These are phyloP conservation scores for Sanghuangporus sanghuang DNA, from an alignment of 1,284 basidiomycete genomes.

Conservation along the genomic window DNA sequence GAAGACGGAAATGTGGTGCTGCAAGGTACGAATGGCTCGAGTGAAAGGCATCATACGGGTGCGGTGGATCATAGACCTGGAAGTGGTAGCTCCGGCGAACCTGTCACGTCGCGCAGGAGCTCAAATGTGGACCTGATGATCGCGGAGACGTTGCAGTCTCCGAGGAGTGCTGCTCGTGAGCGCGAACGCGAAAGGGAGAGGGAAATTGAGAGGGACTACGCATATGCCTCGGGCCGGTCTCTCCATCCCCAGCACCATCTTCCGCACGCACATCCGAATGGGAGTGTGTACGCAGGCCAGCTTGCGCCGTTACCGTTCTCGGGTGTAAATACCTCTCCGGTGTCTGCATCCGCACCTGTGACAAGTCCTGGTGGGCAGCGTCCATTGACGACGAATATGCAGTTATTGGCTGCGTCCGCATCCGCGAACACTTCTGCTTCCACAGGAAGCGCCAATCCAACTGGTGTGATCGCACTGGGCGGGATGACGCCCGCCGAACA, in stretches of 20 bases:
- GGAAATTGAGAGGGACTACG: background rate
- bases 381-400: background rate
- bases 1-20: background rate
- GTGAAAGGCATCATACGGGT: background rate
- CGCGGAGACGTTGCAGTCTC: constrained; percentile 26
- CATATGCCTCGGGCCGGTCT: background rate
- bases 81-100: background rate
- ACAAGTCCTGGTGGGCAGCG: background rate
- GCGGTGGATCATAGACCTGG: background rate
- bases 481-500: constrained; percentile 12
- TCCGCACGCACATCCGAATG: background rate
- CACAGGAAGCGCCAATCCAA: background rate
- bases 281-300: constrained; percentile 1
- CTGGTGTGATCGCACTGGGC: background rate
- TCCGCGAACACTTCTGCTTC: background rate
- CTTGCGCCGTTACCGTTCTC: constrained; percentile 12
- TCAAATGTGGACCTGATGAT: constrained; percentile 45
- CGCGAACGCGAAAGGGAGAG: constrained; percentile 3
- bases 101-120: constrained; percentile 41
- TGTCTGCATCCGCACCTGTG: background rate
- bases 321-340: background rate
- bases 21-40: background rate
- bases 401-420: background rate
- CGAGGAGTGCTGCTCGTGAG: constrained; percentile 3
- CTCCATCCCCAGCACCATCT: background rate